Percentiles rank a stretch among this genome's conserved stretches.
phyloP scores from a whole-genome alignment of 2,329 filamentous ascomycete species.

The Clonostachys rhizophaga region DNA sequence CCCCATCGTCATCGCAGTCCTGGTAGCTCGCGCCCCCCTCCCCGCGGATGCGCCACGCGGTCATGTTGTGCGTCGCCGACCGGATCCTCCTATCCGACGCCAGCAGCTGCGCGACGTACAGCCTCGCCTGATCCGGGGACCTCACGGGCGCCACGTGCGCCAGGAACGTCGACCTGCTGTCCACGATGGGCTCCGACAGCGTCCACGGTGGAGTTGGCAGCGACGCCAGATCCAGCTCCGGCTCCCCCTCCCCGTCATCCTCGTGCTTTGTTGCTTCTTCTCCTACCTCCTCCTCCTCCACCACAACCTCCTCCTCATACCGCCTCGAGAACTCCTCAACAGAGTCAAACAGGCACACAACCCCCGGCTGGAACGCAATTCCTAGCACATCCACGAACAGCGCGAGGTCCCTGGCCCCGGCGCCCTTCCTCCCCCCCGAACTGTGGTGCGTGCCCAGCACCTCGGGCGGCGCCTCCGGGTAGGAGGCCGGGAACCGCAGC shows the following conservation, averaged over 20 bases:
- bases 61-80: slow-evolving; percentile 92
- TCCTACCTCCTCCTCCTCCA: slow-evolving; percentile 8
- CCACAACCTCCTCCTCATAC: slow-evolving; percentile 20
- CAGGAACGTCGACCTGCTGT: slow-evolving; percentile 85
- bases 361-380: slow-evolving; percentile 65
- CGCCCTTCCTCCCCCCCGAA: slow-evolving; percentile 67
- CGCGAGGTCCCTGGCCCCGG: slow-evolving; percentile 66
- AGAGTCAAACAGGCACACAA: slow-evolving; percentile 88
- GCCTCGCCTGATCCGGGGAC: slow-evolving; percentile 65
- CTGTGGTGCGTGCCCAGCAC: slow-evolving; percentile 79
- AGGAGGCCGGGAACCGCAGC: slow-evolving; percentile 66
- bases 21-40: slow-evolving; percentile 53
- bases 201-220: slow-evolving; percentile 57
- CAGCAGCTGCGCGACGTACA: slow-evolving; percentile 70
- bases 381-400: slow-evolving; percentile 63
- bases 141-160: slow-evolving; percentile 69
- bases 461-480: slow-evolving; percentile 69
- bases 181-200: slow-evolving; percentile 67
- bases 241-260: slow-evolving; percentile 4
- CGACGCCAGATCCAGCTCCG: slow-evolving; percentile 11
- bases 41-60: slow-evolving; percentile 79
- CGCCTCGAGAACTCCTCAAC: slow-evolving; percentile 65
- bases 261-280: slow-evolving; percentile 9
- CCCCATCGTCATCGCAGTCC: slow-evolving; percentile 94
- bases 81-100: slow-evolving; percentile 79